Percentiles rank a stretch among this genome's conserved stretches.
phyloP scores from a whole-genome alignment of 768 basidiomycete species.

The Paxillus ammoniavirescens region DNA sequence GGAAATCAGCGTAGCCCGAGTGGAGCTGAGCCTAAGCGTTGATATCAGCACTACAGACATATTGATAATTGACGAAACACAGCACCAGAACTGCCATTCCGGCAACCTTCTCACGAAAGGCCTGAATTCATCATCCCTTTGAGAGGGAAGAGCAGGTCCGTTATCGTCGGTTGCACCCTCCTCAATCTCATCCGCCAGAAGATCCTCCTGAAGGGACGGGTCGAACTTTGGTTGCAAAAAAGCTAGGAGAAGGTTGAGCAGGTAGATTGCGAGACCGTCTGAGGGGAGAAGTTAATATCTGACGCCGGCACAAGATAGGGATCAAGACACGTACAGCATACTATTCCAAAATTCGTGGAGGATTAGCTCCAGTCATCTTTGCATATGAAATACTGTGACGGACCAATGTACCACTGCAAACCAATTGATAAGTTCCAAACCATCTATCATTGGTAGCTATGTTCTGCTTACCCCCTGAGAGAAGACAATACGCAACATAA shows the following conservation, averaged over 20 bases:
- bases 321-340: constrained; percentile 59
- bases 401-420: constrained; percentile 87
- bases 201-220: constrained; percentile 90
- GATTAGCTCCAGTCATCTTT: constrained; percentile 1
- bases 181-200: constrained; percentile 93
- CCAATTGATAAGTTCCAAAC: not conserved
- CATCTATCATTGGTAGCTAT: not conserved
- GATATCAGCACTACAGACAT: constrained; percentile 1
- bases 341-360: constrained; percentile 28
- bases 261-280: constrained; percentile 94
- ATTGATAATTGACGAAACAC: not conserved
- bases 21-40: constrained; percentile 78
- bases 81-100: constrained; percentile 95
- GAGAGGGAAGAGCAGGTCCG: constrained; percentile 56
- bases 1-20: constrained; percentile 83
- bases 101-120: constrained; percentile 95
- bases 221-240: constrained; percentile 99
- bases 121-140: constrained; percentile 92
- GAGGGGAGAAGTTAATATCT: constrained; percentile 3
- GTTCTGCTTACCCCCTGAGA: constrained; percentile 77
- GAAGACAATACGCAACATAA: constrained; percentile 82
- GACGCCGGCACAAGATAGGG: not conserved
- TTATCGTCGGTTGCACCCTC: constrained; percentile 72
- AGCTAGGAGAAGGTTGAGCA: constrained; percentile 92
- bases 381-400: constrained; percentile 31